Conservation (phyloP, 257 asterid species). For the Datura wrightii region DNA sequence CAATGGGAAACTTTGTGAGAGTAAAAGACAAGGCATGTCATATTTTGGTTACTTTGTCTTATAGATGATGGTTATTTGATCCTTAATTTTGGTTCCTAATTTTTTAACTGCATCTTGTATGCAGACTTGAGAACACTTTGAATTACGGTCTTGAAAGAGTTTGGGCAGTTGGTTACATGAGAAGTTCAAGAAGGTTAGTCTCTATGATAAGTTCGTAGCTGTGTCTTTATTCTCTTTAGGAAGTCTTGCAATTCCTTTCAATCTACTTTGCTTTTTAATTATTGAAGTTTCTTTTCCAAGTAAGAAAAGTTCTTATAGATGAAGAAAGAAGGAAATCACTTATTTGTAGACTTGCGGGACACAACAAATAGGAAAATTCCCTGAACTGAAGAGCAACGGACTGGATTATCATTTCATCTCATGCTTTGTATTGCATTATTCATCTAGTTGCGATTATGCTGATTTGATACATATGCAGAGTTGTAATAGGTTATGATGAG, state of each 20-base stretch:
- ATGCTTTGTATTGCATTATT: conserved; percentile 13
- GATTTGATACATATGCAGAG: conserved; percentile 55
- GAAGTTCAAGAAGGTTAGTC: conserved; percentile 88
- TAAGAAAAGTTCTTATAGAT: not conserved
- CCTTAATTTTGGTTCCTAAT: not conserved
- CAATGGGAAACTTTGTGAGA: no score
- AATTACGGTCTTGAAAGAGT: conserved; percentile 99
- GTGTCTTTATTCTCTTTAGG: conserved; percentile 4
- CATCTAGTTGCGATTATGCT: conserved; percentile 29
- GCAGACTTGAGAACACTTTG: conserved; percentile 95
- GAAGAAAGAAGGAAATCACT: not conserved
- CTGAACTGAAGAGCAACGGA: not conserved
- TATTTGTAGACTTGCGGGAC: not conserved
- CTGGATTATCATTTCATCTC: conserved; percentile 20
- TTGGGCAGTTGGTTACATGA: conserved; percentile 94
- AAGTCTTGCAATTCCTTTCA: not conserved
- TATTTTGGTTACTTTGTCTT: not conserved
- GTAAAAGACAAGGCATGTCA: not conserved
- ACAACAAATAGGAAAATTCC: not conserved
- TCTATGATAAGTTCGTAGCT: not conserved
- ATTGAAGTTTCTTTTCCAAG: not conserved
- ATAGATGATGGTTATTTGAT: not conserved
- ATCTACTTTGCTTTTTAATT: not conserved
- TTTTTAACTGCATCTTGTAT: not conserved
- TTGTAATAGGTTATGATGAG: conserved; percentile 96